Percentiles rank a stretch among this genome's conserved stretches.
Evolutionary conservation across 352 stramenopile species (phyloP).

Genomic region (Saprolegnia parasitica): DNA sequence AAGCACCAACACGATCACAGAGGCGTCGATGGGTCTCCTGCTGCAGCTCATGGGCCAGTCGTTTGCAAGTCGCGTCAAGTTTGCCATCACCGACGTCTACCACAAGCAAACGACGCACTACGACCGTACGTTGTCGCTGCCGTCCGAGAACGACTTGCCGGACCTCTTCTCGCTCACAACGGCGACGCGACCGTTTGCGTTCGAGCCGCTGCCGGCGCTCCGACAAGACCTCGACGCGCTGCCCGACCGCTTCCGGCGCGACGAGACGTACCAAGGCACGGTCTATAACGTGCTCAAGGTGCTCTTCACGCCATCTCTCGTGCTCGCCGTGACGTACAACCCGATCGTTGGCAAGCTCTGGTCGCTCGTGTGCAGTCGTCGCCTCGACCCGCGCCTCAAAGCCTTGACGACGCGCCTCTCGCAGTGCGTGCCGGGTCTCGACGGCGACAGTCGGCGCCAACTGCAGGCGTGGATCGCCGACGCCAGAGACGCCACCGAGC

Average conservation of each 20-base stretch:
- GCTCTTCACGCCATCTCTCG: slow-evolving; percentile 11
- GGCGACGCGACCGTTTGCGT: not conserved
- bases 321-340: slow-evolving; percentile 27
- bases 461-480: slow-evolving; percentile 3
- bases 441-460: not conserved
- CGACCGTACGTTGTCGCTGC: not conserved
- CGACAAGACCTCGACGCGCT: slow-evolving; percentile 6
- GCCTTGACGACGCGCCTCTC: slow-evolving; percentile 10
- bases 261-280: slow-evolving; percentile 10
- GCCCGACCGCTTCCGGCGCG: not conserved
- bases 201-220: slow-evolving; percentile 1
- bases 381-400: not conserved
- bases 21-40: slow-evolving; percentile 22
- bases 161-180: not conserved
- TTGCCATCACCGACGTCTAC: slow-evolving; percentile 1
- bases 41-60: slow-evolving; percentile 23
- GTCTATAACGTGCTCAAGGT: slow-evolving; percentile 1
- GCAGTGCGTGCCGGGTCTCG: slow-evolving; percentile 8
- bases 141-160: not conserved
- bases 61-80: slow-evolving; percentile 14
- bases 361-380: slow-evolving; percentile 4
- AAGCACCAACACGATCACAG: slow-evolving; percentile 20
- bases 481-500: no score
- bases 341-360: slow-evolving; percentile 24
- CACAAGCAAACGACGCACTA: not conserved